phyloP scores from a whole-genome alignment of 768 basidiomycete species.

The Lactarius trivialis region DNA sequence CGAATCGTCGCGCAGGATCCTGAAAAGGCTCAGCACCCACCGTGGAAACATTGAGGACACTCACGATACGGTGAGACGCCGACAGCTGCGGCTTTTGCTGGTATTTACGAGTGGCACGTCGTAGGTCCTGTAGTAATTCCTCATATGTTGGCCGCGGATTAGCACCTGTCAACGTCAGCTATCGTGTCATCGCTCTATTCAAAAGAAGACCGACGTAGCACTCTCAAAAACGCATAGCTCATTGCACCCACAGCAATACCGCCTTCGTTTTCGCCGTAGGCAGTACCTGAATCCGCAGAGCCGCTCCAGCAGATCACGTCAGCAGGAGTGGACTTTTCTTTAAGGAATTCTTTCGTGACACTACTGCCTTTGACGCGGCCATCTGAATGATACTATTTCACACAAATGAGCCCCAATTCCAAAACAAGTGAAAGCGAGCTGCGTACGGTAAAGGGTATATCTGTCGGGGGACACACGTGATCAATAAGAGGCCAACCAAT shows the following conservation, averaged over 20 bases:
- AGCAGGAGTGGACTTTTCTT: conserved; percentile 16
- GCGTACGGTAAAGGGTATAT: conserved; percentile 16
- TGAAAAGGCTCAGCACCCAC: neutral
- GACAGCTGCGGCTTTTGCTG: conserved; percentile 23
- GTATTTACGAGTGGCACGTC: conserved; percentile 20
- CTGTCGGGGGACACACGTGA: neutral
- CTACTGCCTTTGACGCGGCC: conserved; percentile 13
- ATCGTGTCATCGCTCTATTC: neutral
- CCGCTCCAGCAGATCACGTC: conserved; percentile 25
- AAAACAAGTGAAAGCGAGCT: neutral
- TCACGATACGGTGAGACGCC: conserved; percentile 20
- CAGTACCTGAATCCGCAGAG: conserved; percentile 16
- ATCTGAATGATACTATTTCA: conserved; percentile 21
- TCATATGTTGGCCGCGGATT: conserved; percentile 19
- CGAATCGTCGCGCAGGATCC: conserved; percentile 12
- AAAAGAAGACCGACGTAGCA: conserved; percentile 4
- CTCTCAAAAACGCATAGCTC: conserved; percentile 23
- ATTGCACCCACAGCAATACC: conserved; percentile 23
- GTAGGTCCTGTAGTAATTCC: conserved; percentile 18
- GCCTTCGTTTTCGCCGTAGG: conserved; percentile 6
- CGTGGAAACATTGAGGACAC: neutral
- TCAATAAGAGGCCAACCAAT: neutral
- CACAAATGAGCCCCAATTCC: neutral
- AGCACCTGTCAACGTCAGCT: conserved; percentile 3
- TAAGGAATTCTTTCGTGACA: conserved; percentile 1